Evolutionary conservation across 192 early-diverging fungal genomes (phyloP), one percentile per base, ranked within the genome.

Genomic region (Coemansia umbellata): DNA sequence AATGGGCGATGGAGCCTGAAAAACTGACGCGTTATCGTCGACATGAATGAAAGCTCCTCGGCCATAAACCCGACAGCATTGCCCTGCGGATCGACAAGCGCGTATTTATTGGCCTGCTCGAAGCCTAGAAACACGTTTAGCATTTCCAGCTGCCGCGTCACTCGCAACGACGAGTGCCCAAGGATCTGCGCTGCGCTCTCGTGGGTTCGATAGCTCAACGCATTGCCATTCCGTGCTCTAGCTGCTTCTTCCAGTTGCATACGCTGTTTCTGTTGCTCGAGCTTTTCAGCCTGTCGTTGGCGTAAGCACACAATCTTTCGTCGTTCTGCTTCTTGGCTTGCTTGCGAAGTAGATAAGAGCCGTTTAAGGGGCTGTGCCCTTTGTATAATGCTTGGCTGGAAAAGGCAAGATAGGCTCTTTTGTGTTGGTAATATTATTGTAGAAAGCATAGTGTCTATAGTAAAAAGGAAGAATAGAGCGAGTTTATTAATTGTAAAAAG

Each of bases 91-190:
- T 86, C 84, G 47, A 85, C 80, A 47, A 94, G 82, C 9, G 87
- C 78, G 55, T 94, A 92, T 47, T 84, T 85, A 79, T 94, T 94
- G 9, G 88, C 92, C 58, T 94, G 88, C 61, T 94, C 90, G 53
- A 84, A 91, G 10, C 87, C 87, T 55, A 69, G 24, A 33, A 73
- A 47, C 6, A 87, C 73, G 55, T 92, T 94, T 65, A 94, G 66
- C 84, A 94, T 90, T 61, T 94, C 92, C 15, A 94, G 40, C 59
- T 92, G 86, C 6, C 92, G 45, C 1, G 68, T 70, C 40, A 70
- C 62, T 0, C 53, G 31, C 3, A 64, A 23, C 19, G 48, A 56
- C 23, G 62, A 56, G 4, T 56, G 54, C 11, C 26, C 26, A 0
- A 64, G 40, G 14, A 64, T 44, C 13, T 41, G 53, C 40, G 5